Percentiles rank a stretch among this genome's conserved stretches.
Evolutionary conservation across 1,139 yeast species (phyloP).

Genomic region (Yamadazyma blattariae): DNA sequence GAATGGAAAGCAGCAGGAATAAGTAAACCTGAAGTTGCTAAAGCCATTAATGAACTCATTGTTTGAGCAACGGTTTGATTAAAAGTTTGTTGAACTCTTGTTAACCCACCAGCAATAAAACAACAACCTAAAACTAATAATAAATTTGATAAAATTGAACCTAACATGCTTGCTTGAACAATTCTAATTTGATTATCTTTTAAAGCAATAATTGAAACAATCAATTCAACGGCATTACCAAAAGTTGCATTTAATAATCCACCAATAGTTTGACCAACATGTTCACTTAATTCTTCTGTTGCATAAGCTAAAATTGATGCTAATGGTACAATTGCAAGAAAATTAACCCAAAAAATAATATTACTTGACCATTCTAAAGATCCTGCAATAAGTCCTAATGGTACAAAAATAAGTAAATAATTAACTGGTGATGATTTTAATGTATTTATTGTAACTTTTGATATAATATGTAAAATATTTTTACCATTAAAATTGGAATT

Average conservation of each 20-base stretch:
- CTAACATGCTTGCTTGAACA: slow-evolving; percentile 96
- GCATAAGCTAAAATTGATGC: slow-evolving; percentile 89
- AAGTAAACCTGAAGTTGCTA: slow-evolving; percentile 82
- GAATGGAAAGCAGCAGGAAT: slow-evolving; percentile 97
- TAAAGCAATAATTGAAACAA: slow-evolving; percentile 89
- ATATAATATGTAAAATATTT: slow-evolving; percentile 2
- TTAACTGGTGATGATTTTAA: slow-evolving; percentile 73
- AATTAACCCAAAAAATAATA: slow-evolving; percentile 69
- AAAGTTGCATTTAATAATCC: slow-evolving; percentile 93
- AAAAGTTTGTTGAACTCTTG: slow-evolving; percentile 81
- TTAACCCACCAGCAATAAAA: slow-evolving; percentile 88
- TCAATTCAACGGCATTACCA: slow-evolving; percentile 92
- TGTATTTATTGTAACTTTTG: slow-evolving; percentile 23
- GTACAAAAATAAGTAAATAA: slow-evolving; percentile 74
- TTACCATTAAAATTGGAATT: too few relatives aligned
- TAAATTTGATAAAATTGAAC: slow-evolving; percentile 84
- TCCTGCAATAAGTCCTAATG: slow-evolving; percentile 81
- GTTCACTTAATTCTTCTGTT: slow-evolving; percentile 86
- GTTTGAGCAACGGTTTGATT: slow-evolving; percentile 97
- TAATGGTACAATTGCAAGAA: slow-evolving; percentile 86
- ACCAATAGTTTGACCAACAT: slow-evolving; percentile 86
- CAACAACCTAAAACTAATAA: slow-evolving; percentile 93
- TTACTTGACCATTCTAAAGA: slow-evolving; percentile 54
- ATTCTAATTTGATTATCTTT: slow-evolving; percentile 83
- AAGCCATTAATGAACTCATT: slow-evolving; percentile 89